Base-by-base conservation (phyloP, 2,329 filamentous ascomycete genomes). In the Bipolaris bicolor region DNA sequence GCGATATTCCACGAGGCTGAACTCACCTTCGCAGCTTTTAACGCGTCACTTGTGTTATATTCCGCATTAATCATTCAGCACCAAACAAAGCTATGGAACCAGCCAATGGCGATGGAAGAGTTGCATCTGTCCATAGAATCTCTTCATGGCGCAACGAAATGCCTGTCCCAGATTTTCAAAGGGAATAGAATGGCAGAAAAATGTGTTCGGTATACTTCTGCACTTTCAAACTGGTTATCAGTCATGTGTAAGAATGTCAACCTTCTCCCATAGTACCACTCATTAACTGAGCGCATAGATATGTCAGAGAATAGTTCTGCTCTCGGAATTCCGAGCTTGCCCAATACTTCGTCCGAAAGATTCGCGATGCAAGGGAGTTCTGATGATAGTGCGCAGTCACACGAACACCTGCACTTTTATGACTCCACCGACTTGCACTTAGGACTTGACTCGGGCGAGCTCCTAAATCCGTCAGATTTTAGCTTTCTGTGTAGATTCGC, bases 41-140 rank as follows among this genome's bases (percentile, higher is more conserved):
- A 69, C 39, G 59, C 64, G 11, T 74, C 73, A 9, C 66, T 77
- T 3, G 69, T 75, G 0, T 66, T 78, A 10, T 70, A 76, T 36
- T 70, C 70, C 7, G 58, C 61, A 6, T 56, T 74, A 9, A 57
- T 72, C 40, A 60, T 69, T 47, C n/a, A 59, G 34, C 58, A 59
- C 18, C 60, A 49, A 49, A 51, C 37, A 43, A 49, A 56, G 36
- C 39, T 36, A n/a, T 44, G 43, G 24, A 33, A 41, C 53, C 57
- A 58, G 47, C 22, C 22, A 15, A 16, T 40, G 41, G 56, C 29
- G 31, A 40, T 57, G 39, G 57, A 55, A 16, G 41, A 54, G 44
- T 24, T 60, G 52, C 11, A 62, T 47, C 18, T 55, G 49, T 48
- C 49, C 41, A 39, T 52, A 7, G 34, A 58, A 7, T 49, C n/a